Percentiles rank a stretch among this genome's conserved stretches.
Conservation (phyloP, 1,139 yeast species). For the Lodderomyces parapsilosis region DNA sequence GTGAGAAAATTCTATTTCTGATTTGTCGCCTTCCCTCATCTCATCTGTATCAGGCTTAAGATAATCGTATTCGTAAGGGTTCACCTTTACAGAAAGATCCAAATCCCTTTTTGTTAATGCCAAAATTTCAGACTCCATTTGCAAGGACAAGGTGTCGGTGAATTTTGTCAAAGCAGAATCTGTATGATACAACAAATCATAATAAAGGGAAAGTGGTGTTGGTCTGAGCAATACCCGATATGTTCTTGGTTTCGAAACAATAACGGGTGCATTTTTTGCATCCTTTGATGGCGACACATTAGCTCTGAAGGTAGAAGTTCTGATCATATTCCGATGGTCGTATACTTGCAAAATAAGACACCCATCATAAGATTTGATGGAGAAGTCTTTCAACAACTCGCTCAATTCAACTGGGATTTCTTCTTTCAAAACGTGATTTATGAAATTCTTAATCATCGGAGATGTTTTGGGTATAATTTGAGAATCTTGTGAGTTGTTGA, state of each 20-base stretch:
- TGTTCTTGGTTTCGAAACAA: conserved; percentile 53
- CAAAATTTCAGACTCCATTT: conserved; percentile 82
- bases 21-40: conserved; percentile 45
- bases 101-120: conserved; percentile 75
- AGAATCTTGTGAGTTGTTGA: conserved; percentile 67
- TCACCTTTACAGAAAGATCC: conserved; percentile 68
- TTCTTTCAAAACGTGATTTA: conserved; percentile 75
- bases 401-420: conserved; percentile 87
- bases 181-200: conserved; percentile 81
- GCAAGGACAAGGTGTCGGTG: conserved; percentile 72
- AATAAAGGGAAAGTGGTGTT: conserved; percentile 76
- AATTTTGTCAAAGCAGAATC: conserved; percentile 74
- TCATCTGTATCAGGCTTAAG: conserved; percentile 46
- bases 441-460: conserved; percentile 75
- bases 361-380: conserved; percentile 83
- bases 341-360: conserved; percentile 79
- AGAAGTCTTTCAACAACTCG: conserved; percentile 84
- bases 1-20: conserved; percentile 24
- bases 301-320: conserved; percentile 13
- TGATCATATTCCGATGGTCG: conserved; percentile 59
- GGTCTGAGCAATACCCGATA: conserved; percentile 79
- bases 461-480: conserved; percentile 78
- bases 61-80: conserved; percentile 56
- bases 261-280: conserved; percentile 8
- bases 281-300: conserved; percentile 9